These are phyloP conservation scores for Alternaria brassicae DNA, from an alignment of 2,329 filamentous ascomycete species.

Conservation along the genomic window DNA sequence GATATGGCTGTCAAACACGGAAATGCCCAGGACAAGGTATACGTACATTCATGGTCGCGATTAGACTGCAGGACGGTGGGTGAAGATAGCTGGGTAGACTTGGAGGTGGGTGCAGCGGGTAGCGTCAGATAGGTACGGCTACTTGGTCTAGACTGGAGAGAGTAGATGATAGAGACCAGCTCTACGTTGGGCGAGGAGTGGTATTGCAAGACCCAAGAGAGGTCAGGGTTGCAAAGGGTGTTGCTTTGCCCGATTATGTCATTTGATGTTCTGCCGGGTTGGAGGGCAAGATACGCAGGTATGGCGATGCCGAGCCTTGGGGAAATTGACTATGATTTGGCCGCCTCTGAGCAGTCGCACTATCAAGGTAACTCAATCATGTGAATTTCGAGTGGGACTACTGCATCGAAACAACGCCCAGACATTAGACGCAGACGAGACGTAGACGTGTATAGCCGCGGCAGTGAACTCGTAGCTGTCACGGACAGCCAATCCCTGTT, in stretches of 20 bases:
- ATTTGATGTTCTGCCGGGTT: conserved; percentile 13
- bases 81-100: background rate
- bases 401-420: background rate
- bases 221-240: background rate
- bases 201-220: background rate
- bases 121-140: background rate
- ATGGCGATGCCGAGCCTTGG: conserved; percentile 15
- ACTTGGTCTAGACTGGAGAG: background rate
- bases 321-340: background rate
- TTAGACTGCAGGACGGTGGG: conserved; percentile 13
- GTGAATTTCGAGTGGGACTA: no score
- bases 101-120: conserved; percentile 14
- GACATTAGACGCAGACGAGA: background rate
- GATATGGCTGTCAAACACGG: background rate
- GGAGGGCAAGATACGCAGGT: conserved; percentile 8
- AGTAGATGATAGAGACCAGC: background rate
- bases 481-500: conserved; percentile 18
- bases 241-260: background rate
- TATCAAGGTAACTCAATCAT: background rate
- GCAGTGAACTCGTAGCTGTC: conserved; percentile 6
- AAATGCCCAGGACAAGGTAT: background rate
- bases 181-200: background rate
- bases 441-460: conserved; percentile 5
- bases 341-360: background rate
- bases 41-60: conserved; percentile 56